These are phyloP conservation scores for Candida cerambycidarum DNA, from an alignment of 805 yeast genomes.

Conservation along the genomic window DNA sequence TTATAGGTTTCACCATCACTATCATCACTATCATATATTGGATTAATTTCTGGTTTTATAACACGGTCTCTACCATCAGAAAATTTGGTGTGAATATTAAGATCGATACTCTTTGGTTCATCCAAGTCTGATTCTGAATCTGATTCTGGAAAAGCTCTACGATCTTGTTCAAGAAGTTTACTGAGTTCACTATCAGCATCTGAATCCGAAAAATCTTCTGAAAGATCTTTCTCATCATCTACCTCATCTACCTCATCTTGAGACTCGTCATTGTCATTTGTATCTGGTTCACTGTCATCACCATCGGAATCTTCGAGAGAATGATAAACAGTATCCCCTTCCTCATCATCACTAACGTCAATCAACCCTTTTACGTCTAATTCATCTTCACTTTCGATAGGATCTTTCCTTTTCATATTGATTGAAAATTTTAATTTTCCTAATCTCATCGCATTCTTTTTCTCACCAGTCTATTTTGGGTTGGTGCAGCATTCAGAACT, in stretches of 20 bases:
- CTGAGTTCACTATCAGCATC: conserved; percentile 66
- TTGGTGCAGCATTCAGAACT: background rate
- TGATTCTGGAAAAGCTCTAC: conserved; percentile 35
- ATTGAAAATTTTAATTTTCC: background rate
- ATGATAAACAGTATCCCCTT: conserved; percentile 17
- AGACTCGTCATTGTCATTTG: conserved; percentile 26
- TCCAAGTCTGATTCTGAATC: conserved; percentile 41
- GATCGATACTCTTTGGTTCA: conserved; percentile 52
- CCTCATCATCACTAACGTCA: conserved; percentile 39
- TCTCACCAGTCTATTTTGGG: conserved; percentile 1
- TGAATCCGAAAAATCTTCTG: conserved; percentile 25
- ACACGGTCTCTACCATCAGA: conserved; percentile 82
- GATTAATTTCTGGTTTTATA: conserved; percentile 86
- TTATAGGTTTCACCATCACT: conserved; percentile 77
- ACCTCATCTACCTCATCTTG: conserved; percentile 39
- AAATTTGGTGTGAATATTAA: conserved; percentile 45
- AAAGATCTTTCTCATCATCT: conserved; percentile 25
- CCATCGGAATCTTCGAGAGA: conserved; percentile 24
- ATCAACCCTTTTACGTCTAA: conserved; percentile 38
- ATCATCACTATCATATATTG: conserved; percentile 94
- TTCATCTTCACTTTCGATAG: conserved; percentile 25
- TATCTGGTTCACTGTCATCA: conserved; percentile 18
- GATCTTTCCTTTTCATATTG: conserved; percentile 13
- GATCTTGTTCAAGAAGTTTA: conserved; percentile 50
- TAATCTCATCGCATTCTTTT: conserved; percentile 9